phyloP scores from a whole-genome alignment of 108 stramenopile species.

The Conticribra guillardii region DNA sequence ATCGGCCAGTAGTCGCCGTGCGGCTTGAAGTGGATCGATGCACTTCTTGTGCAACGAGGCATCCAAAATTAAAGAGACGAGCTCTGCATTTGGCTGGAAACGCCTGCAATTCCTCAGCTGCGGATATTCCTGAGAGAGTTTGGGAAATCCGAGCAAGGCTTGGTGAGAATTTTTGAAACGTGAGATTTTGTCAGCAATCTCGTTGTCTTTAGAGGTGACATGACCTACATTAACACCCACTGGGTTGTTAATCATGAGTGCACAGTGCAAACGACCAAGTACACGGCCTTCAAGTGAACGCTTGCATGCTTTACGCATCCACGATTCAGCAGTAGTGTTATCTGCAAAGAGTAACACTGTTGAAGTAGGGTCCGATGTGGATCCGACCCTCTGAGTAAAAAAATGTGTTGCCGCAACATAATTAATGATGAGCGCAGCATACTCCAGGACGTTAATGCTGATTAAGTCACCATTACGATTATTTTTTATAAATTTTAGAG shows the following conservation, averaged over 20 bases:
- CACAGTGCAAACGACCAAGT: too few relatives aligned
- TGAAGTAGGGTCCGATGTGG: neutral
- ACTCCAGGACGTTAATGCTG: conserved; percentile 8
- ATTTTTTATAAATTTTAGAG: neutral
- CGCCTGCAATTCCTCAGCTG: neutral
- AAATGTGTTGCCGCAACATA: neutral
- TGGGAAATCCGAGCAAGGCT: neutral
- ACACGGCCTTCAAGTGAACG: too few relatives aligned
- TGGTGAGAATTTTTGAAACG: neutral
- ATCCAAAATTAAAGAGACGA: neutral
- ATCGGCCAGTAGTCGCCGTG: neutral
- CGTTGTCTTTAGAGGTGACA: neutral
- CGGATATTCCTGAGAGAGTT: neutral
- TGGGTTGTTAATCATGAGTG: conserved; percentile 1
- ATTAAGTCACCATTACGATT: neutral
- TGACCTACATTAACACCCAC: conserved; percentile 4
- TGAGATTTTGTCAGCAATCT: neutral
- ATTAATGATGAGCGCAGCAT: neutral
- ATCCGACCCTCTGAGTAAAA: neutral
- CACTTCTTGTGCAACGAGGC: neutral
- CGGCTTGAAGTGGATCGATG: neutral
- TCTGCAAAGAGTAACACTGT: neutral
- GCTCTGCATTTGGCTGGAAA: neutral
- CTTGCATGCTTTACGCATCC: too few relatives aligned
- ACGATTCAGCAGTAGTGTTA: neutral